Conservation (phyloP, 2,329 filamentous ascomycete species). For the Colletotrichum magnum region DNA sequence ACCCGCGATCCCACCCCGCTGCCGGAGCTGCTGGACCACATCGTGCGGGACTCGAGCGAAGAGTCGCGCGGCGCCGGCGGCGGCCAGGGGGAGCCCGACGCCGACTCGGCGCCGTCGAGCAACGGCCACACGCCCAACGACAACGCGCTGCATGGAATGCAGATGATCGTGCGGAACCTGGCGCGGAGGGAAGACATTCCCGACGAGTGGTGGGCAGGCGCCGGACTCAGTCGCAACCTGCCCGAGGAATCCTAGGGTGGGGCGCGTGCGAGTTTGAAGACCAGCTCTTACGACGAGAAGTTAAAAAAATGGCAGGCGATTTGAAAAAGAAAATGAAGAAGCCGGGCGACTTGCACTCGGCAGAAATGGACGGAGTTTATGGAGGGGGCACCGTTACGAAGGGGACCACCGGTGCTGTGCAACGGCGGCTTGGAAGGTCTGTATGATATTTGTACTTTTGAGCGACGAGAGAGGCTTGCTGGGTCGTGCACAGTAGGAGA, state of each 20-base stretch:
- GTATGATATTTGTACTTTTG: slow-evolving; percentile 35
- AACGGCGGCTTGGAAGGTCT: slow-evolving; percentile 5
- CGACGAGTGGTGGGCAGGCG: slow-evolving; percentile 85
- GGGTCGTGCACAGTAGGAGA: neutral
- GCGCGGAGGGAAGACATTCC: slow-evolving; percentile 81
- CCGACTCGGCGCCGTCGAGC: slow-evolving; percentile 30
- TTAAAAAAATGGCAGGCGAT: slow-evolving; percentile 5
- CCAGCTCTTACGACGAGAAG: neutral
- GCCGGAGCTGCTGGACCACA: slow-evolving; percentile 24
- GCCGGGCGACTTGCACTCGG: slow-evolving; percentile 3
- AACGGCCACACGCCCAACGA: slow-evolving; percentile 47
- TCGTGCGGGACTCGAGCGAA: slow-evolving; percentile 30
- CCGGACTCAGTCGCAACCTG: slow-evolving; percentile 74
- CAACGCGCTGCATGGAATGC: slow-evolving; percentile 72
- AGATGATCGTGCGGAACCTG: slow-evolving; percentile 79
- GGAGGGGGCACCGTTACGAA: neutral
- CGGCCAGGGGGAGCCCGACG: slow-evolving; percentile 24
- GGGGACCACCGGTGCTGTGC: slow-evolving; percentile 7
- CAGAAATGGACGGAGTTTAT: slow-evolving; percentile 16
- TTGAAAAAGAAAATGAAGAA: neutral
- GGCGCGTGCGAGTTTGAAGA: neutral
- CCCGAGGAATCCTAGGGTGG: slow-evolving; percentile 53
- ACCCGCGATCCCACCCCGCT: slow-evolving; percentile 28
- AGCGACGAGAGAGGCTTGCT: neutral
- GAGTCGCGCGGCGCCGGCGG: slow-evolving; percentile 20